Evolutionary conservation across 768 basidiomycete genomes (phyloP), one percentile per base, ranked within the genome.

Genomic region (Rhodosporidiobolus sp.): DNA sequence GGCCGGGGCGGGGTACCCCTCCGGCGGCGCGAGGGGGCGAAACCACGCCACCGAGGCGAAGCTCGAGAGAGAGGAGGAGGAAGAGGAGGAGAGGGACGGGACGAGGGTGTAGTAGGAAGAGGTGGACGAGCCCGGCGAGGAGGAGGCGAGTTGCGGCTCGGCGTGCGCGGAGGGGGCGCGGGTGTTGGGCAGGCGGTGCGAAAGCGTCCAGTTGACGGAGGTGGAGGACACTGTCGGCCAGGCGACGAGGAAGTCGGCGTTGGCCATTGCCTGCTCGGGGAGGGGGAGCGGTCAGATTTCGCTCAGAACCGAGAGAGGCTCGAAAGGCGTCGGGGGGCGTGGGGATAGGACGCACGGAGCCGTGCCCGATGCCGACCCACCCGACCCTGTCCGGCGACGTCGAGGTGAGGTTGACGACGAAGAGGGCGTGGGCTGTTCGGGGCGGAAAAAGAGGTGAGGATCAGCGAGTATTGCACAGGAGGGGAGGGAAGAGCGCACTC

Each of bases 241-340:
- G 7, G 56, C 57, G 61, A 74, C 22, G 55, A 74, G 50, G 38
- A 55, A 70, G 65, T 74, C 73, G 22, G 61, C 57, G 53, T 74
- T 65, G 0, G 46, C n/a, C 72, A 73, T 73, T 46, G 58, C 45
- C 73, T 74, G 65, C 12, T 26, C 19, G 26, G n/a, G n/a, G n/a
- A n/a, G n/a, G n/a, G n/a, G n/a, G n/a, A n/a, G n/a, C 10, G 0
- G 10, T 38, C 28, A 4, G 2, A 14, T 45, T 17, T 43, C 26
- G 58, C 24, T 28, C 9, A 3, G 14, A 4, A 20, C 4, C 3
- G 19, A 45, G 28, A 19, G 24, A 26, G 43, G 45, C 3, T 10
- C 12, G 0, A n/a, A 30, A 54, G 3, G 48, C n/a, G n/a, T n/a
- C n/a, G n/a, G n/a, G n/a, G n/a, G n/a, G n/a, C n/a, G n/a, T n/a